Conservation (phyloP, 192 early-diverging fungal species). For the Rhizoclosmatium sp. region DNA sequence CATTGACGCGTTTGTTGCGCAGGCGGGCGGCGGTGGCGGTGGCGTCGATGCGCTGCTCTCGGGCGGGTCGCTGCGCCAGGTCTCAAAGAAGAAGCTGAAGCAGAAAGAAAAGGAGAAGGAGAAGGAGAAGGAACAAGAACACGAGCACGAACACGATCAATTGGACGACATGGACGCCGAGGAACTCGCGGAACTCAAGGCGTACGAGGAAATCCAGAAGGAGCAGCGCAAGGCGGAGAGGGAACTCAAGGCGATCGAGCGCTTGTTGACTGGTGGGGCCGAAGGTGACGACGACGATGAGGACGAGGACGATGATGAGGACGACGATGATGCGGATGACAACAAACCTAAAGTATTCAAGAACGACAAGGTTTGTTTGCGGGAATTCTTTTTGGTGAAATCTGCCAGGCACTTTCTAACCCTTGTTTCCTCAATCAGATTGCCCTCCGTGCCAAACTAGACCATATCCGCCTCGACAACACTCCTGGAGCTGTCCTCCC, state of each 20-base stretch:
- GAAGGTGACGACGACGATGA: slow-evolving; percentile 41
- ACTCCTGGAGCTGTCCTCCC: slow-evolving; percentile 44
- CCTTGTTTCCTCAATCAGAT: slow-evolving; percentile 20
- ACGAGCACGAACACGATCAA: slow-evolving; percentile 22
- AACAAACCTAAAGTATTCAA: slow-evolving; percentile 22
- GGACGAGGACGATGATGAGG: slow-evolving; percentile 45
- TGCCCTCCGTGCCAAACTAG: slow-evolving; percentile 49
- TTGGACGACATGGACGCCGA: slow-evolving; percentile 3
- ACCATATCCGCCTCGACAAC: slow-evolving; percentile 49
- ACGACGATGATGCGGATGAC: slow-evolving; percentile 2
- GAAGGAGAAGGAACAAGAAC: slow-evolving; percentile 13
- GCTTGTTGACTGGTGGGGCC: slow-evolving; percentile 11
- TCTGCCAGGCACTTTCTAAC: not conserved
- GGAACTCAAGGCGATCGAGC: slow-evolving; percentile 48
- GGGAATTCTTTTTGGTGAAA: not conserved
- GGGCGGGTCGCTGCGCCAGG: not conserved
- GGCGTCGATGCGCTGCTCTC: slow-evolving; percentile 10
- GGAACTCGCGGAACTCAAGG: slow-evolving; percentile 30
- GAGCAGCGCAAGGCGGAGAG: slow-evolving; percentile 48
- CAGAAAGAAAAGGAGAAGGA: slow-evolving; percentile 1
- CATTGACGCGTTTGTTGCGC: slow-evolving; percentile 33
- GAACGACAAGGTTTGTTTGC: slow-evolving; percentile 19
- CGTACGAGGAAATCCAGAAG: slow-evolving; percentile 38
- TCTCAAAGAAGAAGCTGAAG: slow-evolving; percentile 40
- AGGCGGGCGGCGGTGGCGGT: not conserved